Evolutionary conservation across 108 stramenopile species (phyloP).

Genomic region (Conticribra guillardii): DNA sequence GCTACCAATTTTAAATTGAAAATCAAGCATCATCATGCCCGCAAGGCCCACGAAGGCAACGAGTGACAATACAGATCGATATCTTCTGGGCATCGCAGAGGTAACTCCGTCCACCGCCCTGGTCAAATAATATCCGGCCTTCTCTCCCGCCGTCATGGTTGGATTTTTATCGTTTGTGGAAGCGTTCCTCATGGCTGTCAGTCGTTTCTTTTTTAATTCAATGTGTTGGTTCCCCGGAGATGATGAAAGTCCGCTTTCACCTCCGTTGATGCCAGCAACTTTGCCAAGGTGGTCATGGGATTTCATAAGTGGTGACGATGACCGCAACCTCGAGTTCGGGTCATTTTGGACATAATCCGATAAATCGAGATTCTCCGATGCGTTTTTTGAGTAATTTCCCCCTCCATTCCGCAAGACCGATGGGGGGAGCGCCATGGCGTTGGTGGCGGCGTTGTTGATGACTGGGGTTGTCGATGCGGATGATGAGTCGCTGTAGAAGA

Average conservation of each 20-base stretch:
- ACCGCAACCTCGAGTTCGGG: background rate
- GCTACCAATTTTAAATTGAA: background rate
- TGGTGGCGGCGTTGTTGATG: background rate
- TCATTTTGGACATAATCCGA: constrained; percentile 7
- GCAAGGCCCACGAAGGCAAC: constrained; percentile 4
- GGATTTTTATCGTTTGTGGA: background rate
- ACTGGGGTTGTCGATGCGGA: background rate
- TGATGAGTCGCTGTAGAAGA: background rate
- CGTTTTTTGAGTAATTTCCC: background rate
- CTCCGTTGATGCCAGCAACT: background rate
- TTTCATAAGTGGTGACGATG: background rate
- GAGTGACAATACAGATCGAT: background rate
- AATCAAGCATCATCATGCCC: background rate
- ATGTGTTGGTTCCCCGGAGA: background rate
- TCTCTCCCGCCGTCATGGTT: background rate
- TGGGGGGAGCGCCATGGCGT: constrained; percentile 1
- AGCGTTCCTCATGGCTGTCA: background rate
- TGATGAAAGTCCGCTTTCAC: background rate
- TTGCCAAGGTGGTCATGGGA: background rate
- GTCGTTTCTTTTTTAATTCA: background rate
- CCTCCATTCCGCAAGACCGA: constrained; percentile 10
- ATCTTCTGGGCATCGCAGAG: constrained; percentile 1
- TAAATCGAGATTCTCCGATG: background rate
- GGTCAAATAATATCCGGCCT: background rate
- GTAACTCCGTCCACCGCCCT: background rate